Evolutionary conservation across 805 yeast species (phyloP).

Genomic region (Yarrowia sp.): DNA sequence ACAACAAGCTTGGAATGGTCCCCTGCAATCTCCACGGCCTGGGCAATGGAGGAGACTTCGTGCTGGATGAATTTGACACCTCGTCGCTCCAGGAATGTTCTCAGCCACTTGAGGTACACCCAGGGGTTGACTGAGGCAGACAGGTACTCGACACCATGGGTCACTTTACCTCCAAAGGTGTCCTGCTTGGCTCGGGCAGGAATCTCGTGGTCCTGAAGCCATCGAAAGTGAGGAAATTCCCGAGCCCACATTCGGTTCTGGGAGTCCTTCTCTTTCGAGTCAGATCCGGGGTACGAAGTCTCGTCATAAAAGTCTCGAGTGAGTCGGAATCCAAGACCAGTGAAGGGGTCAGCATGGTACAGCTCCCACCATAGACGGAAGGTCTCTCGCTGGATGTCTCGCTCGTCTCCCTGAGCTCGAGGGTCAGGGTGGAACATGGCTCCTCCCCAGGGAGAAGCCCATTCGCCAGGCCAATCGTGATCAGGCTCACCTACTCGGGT

Average conservation of each 20-base stretch:
- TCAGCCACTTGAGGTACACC: constrained; percentile 42
- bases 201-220: constrained; percentile 40
- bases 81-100: constrained; percentile 40
- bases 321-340: constrained; percentile 40
- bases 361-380: constrained; percentile 42
- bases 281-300: constrained; percentile 32
- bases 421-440: constrained; percentile 41
- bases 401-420: constrained; percentile 12
- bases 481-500: constrained; percentile 39
- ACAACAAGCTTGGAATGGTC: constrained; percentile 33
- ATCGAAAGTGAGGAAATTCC: constrained; percentile 40
- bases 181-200: constrained; percentile 21
- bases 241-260: constrained; percentile 38
- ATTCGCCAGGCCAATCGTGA: constrained; percentile 43
- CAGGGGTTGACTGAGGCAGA: constrained; percentile 42
- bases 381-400: constrained; percentile 39
- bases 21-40: constrained; percentile 24
- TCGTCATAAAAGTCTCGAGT: constrained; percentile 41
- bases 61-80: constrained; percentile 42
- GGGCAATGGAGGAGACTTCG: constrained; percentile 35
- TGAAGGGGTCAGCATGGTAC: constrained; percentile 40
- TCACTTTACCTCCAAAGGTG: constrained; percentile 40
- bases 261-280: constrained; percentile 38
- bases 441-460: constrained; percentile 46
- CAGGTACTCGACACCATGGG: constrained; percentile 43